Evolutionary conservation across 257 asterid genomes (phyloP).

Genomic region (Ilex asprella): DNA sequence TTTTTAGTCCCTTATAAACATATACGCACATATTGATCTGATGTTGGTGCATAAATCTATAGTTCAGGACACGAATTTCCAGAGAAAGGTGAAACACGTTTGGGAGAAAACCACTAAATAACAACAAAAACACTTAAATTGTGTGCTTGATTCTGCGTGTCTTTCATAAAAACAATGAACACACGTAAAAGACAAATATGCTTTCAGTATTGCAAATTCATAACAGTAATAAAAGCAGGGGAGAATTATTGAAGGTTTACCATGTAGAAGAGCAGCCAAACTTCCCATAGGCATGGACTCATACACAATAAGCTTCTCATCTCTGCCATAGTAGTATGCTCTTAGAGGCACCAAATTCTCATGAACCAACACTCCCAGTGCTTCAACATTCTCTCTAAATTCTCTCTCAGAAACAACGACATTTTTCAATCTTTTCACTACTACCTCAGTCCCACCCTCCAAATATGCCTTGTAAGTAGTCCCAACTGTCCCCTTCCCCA

Average conservation of each 20-base stretch:
- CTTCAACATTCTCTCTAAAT: constrained; percentile 18
- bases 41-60: no score
- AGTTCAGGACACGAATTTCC: no score
- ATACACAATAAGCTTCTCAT: constrained; percentile 18
- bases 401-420: constrained; percentile 32
- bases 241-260: constrained; percentile 14
- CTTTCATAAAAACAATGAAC: neutral
- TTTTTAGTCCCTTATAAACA: no score
- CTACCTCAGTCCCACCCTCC: constrained; percentile 41
- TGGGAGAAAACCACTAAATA: no score
- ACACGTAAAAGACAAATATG: neutral
- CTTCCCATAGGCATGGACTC: constrained; percentile 43
- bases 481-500: constrained; percentile 37
- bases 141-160: neutral
- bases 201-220: no score
- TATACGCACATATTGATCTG: no score
- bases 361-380: constrained; percentile 35
- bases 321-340: constrained; percentile 46
- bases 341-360: constrained; percentile 45
- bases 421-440: constrained; percentile 57
- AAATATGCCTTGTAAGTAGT: constrained; percentile 31
- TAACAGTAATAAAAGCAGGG: neutral
- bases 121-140: no score
- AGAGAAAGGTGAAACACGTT: no score
- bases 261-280: constrained; percentile 41